Evolutionary conservation across 139 green algal species (phyloP), one percentile per base, ranked within the genome.

Genomic region (Mesostigma viride): DNA sequence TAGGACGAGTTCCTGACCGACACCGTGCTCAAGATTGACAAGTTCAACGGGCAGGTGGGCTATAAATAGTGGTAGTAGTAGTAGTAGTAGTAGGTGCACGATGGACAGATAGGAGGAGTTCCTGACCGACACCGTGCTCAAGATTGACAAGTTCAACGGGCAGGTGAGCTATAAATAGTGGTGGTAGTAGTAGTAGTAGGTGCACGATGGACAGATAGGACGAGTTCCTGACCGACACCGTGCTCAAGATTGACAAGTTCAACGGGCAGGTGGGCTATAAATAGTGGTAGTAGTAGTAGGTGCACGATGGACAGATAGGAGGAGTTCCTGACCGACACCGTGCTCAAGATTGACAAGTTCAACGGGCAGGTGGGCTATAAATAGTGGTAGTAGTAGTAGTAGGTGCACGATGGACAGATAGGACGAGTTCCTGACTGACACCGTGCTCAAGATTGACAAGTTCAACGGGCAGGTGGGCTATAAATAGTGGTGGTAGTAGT

Each of bases 1-100:
- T 92, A 92, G 5, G 98, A 98, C 69, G 58, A 84, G 35, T 97
- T 96, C 79, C 75, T 96, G 60, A 90, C 69, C 0, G 90, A 98
- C 64, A 71, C 77, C 5, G 88, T 96, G 35, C 64, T 94, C 11
- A 66, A 85, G 76, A 82, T 89, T 1, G 74, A 85, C 35, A 44
- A 59, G 44, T 33, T 85, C 64, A 85, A 85, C 67, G 61, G 64
- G 14, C 31, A 75, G 62, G 44, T 58, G 2, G n/a, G n/a, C n/a
- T n/a, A n/a, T n/a, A n/a, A n/a, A n/a, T n/a, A n/a, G n/a, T n/a
- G n/a, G n/a, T n/a, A n/a, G n/a, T n/a, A n/a, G n/a, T n/a, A n/a
- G n/a, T n/a, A n/a, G n/a, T n/a, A n/a, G n/a, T n/a, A n/a, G n/a
- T n/a, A n/a, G n/a, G n/a, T n/a, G n/a, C n/a, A n/a, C n/a, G n/a